Evolutionary conservation across 441 rosid genomes (phyloP).

Genomic region (Euphorbia schlechtendalii): DNA sequence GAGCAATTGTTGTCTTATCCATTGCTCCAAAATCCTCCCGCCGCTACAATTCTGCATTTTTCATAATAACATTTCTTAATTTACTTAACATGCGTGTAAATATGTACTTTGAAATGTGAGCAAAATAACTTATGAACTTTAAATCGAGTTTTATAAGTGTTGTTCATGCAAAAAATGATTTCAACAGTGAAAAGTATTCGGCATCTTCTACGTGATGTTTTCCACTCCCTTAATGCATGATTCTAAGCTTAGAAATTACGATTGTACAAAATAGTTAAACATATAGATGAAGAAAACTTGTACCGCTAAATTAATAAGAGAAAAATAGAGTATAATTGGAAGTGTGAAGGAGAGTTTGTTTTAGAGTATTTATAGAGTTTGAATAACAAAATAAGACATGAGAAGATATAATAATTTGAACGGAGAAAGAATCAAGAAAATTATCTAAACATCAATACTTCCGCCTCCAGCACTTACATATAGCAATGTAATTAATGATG

Average conservation of each 20-base stretch:
- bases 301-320: not conserved
- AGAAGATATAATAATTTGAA: not conserved
- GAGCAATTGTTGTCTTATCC: slow-evolving; percentile 35
- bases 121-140: too few species aligned
- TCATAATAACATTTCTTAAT: not conserved
- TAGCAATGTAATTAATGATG: slow-evolving; percentile 20
- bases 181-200: too few species aligned
- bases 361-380: not conserved
- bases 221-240: too few species aligned
- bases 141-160: too few species aligned
- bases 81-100: not conserved
- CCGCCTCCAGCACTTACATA: slow-evolving; percentile 27
- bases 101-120: not conserved
- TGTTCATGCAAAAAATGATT: too few species aligned
- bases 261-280: too few species aligned
- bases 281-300: too few species aligned
- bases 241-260: too few species aligned
- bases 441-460: slow-evolving; percentile 19
- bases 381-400: slow-evolving; percentile 2
- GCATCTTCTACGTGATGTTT: too few species aligned
- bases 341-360: not conserved
- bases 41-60: slow-evolving; percentile 2
- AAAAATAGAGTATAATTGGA: not conserved
- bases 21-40: slow-evolving; percentile 12
- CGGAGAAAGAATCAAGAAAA: slow-evolving; percentile 7